These are phyloP conservation scores for Amauroascus verrucosus DNA, from an alignment of 2,329 filamentous ascomycete genomes.

Conservation along the genomic window DNA sequence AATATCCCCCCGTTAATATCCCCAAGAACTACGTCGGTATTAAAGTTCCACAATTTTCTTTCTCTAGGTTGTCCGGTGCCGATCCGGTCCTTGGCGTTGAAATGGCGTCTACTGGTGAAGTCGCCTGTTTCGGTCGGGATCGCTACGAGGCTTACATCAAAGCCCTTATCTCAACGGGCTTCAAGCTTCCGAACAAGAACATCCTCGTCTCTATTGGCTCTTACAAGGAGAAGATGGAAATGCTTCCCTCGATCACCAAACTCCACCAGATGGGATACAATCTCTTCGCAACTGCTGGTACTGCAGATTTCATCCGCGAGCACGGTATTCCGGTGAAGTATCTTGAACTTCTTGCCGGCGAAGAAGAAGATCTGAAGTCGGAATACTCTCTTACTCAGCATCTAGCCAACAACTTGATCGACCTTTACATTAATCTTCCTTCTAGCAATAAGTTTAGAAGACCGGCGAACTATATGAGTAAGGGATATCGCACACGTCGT, in stretches of 20 bases:
- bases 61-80: constrained; percentile 89
- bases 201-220: constrained; percentile 91
- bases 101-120: constrained; percentile 98
- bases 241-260: constrained; percentile 85
- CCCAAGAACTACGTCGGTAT: constrained; percentile 80
- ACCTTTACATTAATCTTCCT: constrained; percentile 98
- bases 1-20: constrained; percentile 69
- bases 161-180: constrained; percentile 87
- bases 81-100: constrained; percentile 95
- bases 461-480: constrained; percentile 96
- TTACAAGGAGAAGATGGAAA: constrained; percentile 96
- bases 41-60: constrained; percentile 98
- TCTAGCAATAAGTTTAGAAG: constrained; percentile 95
- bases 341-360: constrained; percentile 70
- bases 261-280: constrained; percentile 88
- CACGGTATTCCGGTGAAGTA: constrained; percentile 88
- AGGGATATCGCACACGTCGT: constrained; percentile 88
- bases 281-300: constrained; percentile 90
- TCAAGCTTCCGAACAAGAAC: constrained; percentile 92
- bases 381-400: constrained; percentile 97
- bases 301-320: constrained; percentile 90
- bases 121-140: constrained; percentile 88
- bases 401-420: constrained; percentile 93
- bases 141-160: constrained; percentile 98
- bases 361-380: constrained; percentile 75